phyloP scores from a whole-genome alignment of 73 alveolate species.

The Paramecium sexaurelia region DNA sequence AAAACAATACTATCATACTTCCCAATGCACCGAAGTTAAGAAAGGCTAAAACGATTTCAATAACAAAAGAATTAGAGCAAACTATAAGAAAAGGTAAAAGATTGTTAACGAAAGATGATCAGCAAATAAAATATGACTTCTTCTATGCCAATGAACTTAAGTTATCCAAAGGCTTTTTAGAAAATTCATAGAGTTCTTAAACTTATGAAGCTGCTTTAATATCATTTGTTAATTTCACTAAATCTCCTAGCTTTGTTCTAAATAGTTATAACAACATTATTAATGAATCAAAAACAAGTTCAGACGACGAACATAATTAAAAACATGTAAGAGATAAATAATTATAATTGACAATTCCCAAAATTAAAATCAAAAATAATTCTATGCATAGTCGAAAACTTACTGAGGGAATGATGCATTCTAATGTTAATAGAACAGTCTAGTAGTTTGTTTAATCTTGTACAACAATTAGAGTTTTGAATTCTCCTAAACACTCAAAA shows the following conservation, averaged over 20 bases:
- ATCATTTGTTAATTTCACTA: neutral
- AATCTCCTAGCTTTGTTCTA: neutral
- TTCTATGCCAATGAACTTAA: neutral
- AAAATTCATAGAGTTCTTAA: neutral
- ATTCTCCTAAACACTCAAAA: neutral
- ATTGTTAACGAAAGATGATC: neutral
- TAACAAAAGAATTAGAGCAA: neutral
- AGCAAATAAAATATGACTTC: neutral
- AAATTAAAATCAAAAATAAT: neutral
- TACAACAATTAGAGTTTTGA: neutral
- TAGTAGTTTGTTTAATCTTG: constrained; percentile 12
- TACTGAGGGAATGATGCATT: constrained; percentile 34
- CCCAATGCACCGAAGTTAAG: neutral
- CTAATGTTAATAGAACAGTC: neutral
- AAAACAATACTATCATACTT: neutral
- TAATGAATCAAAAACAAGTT: neutral
- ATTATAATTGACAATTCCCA: neutral
- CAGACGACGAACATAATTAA: neutral
- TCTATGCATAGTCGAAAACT: constrained; percentile 33
- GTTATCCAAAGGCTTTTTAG: constrained; percentile 23
- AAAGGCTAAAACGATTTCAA: neutral
- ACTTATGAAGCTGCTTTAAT: neutral
- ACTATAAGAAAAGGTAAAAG: neutral
- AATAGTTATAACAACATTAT: neutral
- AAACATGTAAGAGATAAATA: neutral